These are phyloP conservation scores for Aspergillus nomiae DNA, from an alignment of 2,329 filamentous ascomycete genomes.

Conservation along the genomic window DNA sequence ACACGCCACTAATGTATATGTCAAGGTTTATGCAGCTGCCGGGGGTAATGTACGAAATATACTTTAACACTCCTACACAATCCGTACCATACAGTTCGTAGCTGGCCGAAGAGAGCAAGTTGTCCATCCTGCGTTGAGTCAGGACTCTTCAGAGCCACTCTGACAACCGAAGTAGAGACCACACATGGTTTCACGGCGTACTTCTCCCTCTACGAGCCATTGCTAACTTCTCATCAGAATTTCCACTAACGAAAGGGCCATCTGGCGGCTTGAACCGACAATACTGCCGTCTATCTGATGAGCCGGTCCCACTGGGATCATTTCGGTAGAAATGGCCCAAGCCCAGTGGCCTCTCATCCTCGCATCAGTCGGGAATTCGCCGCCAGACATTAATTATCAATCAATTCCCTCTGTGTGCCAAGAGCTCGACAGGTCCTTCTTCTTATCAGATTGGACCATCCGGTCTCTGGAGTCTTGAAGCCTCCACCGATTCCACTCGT, in stretches of 20 bases:
- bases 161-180: no score
- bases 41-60: no score
- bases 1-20: background rate
- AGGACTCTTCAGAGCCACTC: background rate
- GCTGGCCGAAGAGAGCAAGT: background rate
- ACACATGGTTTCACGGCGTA: background rate
- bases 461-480: no score
- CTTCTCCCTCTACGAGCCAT: background rate
- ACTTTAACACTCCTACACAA: no score
- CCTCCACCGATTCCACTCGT: background rate
- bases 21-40: background rate
- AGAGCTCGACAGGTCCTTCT: background rate
- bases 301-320: background rate
- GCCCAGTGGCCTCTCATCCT: background rate
- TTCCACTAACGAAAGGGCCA: background rate
- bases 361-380: background rate
- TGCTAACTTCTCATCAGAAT: background rate
- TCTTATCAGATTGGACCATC: background rate
- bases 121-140: background rate
- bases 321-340: background rate
- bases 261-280: background rate
- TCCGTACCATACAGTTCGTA: no score
- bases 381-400: background rate
- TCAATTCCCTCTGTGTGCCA: background rate
- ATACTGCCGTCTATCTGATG: background rate